Percentiles rank a stretch among this genome's conserved stretches.
These are phyloP conservation scores for Hymenoscyphus salicellus DNA, from an alignment of 2,329 filamentous ascomycete species.

Conservation along the genomic window DNA sequence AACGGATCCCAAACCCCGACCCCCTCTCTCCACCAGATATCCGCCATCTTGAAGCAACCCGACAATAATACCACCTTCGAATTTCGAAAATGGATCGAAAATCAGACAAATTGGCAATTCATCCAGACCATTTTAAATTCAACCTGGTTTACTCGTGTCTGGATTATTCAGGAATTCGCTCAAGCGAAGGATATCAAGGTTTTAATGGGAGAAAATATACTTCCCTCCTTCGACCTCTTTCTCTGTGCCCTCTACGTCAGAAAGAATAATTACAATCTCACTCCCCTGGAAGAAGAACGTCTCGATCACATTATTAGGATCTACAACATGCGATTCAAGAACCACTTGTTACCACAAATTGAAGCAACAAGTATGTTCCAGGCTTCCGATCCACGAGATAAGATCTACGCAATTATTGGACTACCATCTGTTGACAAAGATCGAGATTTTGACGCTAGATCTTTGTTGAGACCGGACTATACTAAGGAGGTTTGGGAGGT, in stretches of 20 bases:
- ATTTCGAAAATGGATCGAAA: background rate
- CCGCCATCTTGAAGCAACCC: background rate
- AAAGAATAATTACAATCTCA: background rate
- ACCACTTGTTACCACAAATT: background rate
- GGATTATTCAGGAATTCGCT: slow-evolving; percentile 5
- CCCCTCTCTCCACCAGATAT: background rate
- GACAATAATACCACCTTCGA: background rate
- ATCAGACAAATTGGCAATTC: background rate
- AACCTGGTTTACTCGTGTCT: background rate
- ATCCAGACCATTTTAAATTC: background rate
- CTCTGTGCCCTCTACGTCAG: background rate
- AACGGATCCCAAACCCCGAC: background rate
- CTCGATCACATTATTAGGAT: background rate
- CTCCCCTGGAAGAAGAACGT: background rate
- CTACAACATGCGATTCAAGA: slow-evolving; percentile 2
- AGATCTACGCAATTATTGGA: background rate
- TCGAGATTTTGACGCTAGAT: slow-evolving; percentile 1
- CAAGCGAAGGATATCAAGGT: background rate
- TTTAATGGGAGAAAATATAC: background rate
- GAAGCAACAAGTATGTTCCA: background rate
- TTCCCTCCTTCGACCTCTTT: slow-evolving; percentile 1
- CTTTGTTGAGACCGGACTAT: slow-evolving; percentile 3
- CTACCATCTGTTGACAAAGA: background rate
- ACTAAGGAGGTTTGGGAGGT: background rate
- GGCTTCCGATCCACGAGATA: slow-evolving; percentile 1